A percentile compares a stretch with the other conserved stretches of the same genome.
Evolutionary conservation across 768 basidiomycete species (phyloP).

Genomic region (Leccinellum albellum): DNA sequence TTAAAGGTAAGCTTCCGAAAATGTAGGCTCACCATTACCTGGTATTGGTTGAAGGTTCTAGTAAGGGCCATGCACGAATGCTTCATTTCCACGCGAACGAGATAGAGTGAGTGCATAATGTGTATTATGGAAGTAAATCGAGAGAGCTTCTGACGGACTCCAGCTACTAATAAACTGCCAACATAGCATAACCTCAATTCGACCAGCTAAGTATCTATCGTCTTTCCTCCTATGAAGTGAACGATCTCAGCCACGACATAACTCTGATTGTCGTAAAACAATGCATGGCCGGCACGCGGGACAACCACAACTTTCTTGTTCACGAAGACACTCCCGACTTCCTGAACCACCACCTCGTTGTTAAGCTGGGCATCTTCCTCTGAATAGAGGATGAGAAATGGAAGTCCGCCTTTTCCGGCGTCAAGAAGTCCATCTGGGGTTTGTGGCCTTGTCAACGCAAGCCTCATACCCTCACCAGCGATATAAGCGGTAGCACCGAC

Average conservation of each 20-base stretch:
- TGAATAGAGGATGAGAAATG: neutral
- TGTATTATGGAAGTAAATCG: too few relatives aligned
- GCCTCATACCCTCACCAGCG: neutral
- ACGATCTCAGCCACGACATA: slow-evolving; percentile 3
- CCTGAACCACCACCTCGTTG: neutral
- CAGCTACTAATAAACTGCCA: too few relatives aligned
- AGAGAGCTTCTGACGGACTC: too few relatives aligned
- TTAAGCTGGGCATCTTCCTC: slow-evolving; percentile 1
- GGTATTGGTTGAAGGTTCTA: too few relatives aligned
- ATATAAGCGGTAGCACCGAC: neutral
- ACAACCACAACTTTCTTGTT: neutral
- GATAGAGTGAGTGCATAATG: too few relatives aligned
- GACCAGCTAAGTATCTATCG: neutral
- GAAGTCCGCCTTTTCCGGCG: neutral
- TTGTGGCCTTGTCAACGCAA: neutral
- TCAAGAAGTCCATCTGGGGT: neutral
- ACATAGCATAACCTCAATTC: too few relatives aligned
- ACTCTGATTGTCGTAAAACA: slow-evolving; percentile 1
- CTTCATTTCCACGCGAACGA: too few relatives aligned
- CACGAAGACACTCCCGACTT: neutral
- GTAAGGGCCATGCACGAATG: too few relatives aligned
- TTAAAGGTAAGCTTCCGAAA: neutral
- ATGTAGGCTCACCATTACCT: too few relatives aligned
- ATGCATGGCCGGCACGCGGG: neutral
- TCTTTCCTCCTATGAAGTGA: neutral